Evolutionary conservation across 2,329 filamentous ascomycete genomes (phyloP), one percentile per base, ranked within the genome.

Genomic region (Chrysoporthe deuterocubensis): DNA sequence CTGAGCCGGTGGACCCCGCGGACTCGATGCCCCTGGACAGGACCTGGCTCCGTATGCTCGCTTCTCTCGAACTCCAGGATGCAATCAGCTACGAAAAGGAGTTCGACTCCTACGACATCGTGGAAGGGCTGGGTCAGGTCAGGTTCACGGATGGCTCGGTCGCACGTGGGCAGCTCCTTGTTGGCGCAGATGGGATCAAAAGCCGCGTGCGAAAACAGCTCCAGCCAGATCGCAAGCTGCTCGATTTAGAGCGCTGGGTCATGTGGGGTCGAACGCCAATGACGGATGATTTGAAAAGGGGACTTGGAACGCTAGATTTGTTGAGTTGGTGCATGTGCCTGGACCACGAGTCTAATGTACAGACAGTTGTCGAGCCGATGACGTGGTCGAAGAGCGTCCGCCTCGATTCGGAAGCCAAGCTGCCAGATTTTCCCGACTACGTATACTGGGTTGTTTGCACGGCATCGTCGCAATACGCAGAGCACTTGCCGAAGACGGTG

Each of bases 101-200:
- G 50, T 75, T 78, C 48, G 67, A 69, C 26, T 74, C 73, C 21
- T 72, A 72, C 63, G 67, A 73, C 50, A n/a, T 71, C 7, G 60
- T 54, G 26, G 69, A 72, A 42, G 72, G 65, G 2, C 57, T 59
- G 18, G 73, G 75, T 13, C 65, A 66, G 16, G 73, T 71, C 16
- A 71, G 58, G 16, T 76, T 77, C 66, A 65, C 66, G 14, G 75
- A 77, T 70, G 75, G 75, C 52, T 75, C 73, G 37, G 57, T 61
- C 16, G 75, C 42, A 59, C 37, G 42, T 40, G 76, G 76, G 32
- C 66, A 64, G 67, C 52, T 76, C 1, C 71, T 77, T 48, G 72
- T 77, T 34, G 75, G 76, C n/a, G 75, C 75, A 16, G 75, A 77
- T 61, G 76, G 76, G 21, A 65, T 77, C 62, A 72, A 64, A 62